Evolutionary conservation across 2,329 filamentous ascomycete species (phyloP), one percentile per base, ranked within the genome.

Genomic region (Apiospora hydei): DNA sequence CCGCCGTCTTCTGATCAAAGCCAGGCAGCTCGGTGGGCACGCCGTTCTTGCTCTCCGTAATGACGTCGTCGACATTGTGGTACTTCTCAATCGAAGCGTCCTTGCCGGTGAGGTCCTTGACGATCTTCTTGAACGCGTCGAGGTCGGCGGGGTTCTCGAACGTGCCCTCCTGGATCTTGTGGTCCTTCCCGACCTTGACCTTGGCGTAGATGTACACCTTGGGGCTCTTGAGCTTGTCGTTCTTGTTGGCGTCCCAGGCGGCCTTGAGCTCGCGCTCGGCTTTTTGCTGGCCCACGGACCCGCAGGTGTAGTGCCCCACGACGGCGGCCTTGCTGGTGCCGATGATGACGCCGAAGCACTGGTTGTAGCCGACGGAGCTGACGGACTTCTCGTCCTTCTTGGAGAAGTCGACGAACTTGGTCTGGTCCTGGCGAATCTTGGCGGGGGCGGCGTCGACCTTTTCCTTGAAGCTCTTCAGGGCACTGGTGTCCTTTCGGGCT

Each of bases 181-280:
- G 57, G 13, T 21, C 26, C 14, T 7, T 18, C 3, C 5, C 21
- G 26, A 64, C 57, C 21, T 64, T 64, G 57, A 64, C 57, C 57
- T 64, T 64, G 57, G 57, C 57, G 57, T 64, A 64, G 57, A 64
- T 38, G 8, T 6, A 64, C 4, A 64, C 57, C 57, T 38, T 64
- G 57, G 57, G 57, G 57, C 26, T n/a, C 38, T 64, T 64, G 57
- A 64, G 57, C 57, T 64, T 64, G 57, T 41, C 57, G 26, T 16
- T 26, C 57, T 64, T 64, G 26, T 64, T 4, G 6, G 26, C 30
- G 38, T 64, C 13, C 26, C 26, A 64, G 16, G 2, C 6, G 57
- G 7, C 13, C 26, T 26, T 3, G 26, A 64, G 57, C 26, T 64
- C 14, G n/a, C 1, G 18, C 57, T n/a, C 5, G 57, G 57, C 57